These are phyloP conservation scores for Dictyostelium firmibasis DNA, from an alignment of 78 protist genomes.

Conservation along the genomic window DNA sequence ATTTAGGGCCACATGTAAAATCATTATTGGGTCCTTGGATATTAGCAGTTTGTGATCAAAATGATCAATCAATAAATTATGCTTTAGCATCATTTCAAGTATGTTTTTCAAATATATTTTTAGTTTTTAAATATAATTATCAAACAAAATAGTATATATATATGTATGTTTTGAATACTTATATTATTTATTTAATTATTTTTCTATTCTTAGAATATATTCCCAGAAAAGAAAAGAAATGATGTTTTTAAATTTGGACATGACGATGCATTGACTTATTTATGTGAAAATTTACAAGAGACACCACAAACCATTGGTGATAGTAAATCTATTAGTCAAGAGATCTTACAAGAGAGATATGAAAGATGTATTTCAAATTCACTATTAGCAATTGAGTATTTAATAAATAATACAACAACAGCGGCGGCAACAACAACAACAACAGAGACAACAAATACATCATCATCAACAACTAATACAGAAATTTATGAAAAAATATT, in stretches of 20 bases:
- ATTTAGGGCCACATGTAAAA: slow-evolving; percentile 40
- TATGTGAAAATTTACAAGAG: slow-evolving; percentile 49
- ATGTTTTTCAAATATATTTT: background rate
- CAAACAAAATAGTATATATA: no score
- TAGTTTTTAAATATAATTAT: no score
- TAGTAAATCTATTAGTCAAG: slow-evolving; percentile 41
- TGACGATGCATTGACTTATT: slow-evolving; percentile 40
- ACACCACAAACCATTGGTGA: slow-evolving; percentile 47
- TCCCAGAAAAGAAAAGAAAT: slow-evolving; percentile 65
- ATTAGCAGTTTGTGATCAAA: slow-evolving; percentile 44
- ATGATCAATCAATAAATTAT: slow-evolving; percentile 37
- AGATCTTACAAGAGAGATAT: slow-evolving; percentile 55
- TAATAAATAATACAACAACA: slow-evolving; percentile 9
- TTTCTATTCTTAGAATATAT: slow-evolving; percentile 4
- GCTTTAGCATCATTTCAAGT: slow-evolving; percentile 54
- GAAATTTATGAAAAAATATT: slow-evolving; percentile 59
- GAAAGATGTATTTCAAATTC: slow-evolving; percentile 66
- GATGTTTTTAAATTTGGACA: slow-evolving; percentile 69
- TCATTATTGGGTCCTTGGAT: slow-evolving; percentile 67
- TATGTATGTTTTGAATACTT: no score
- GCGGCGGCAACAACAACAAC: background rate
- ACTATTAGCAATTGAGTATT: slow-evolving; percentile 53
- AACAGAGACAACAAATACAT: background rate
- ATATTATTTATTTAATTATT: background rate
- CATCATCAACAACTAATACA: background rate